Base-by-base conservation (phyloP, 2,329 filamentous ascomycete species). In the Aaosphaeria arxii region DNA sequence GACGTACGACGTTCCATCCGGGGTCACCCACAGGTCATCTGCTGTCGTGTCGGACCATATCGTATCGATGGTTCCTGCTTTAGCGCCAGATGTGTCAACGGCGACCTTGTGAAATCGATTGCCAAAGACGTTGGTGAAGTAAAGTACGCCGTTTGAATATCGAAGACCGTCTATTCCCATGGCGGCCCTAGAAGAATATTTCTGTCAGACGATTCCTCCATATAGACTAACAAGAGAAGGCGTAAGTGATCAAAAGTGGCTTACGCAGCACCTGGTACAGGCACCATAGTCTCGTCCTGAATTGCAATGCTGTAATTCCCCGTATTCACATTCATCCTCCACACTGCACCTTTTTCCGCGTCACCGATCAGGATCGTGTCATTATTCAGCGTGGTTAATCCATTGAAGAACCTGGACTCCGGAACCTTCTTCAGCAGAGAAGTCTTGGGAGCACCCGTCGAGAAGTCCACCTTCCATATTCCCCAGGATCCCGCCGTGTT, bases 101-200 rank as follows among this genome's bases (percentile, higher is more conserved):
- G 55, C 29, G 13, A 58, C 44, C 46, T 59, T 59, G 44, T 58
- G 47, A 32, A 56, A 54, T 11, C 44, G 52, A 41, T 58, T 58
- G 13, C 54, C 55, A 48, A 50, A 60, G 30, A 60, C 51, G 40
- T 60, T 59, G 42, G 55, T 58, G 48, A 53, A 60, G 43, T 53
- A 58, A 28, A 60, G 41, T 13, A 43, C 52, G 35, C 57, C 53
- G 38, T 54, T 55, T 5, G 42, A 30, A 39, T 60, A 58, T 24
- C 50, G 46, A 36, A 60, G 33, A 17, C 55, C 57, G 32, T 60
- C 57, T 42, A 60, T 54, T 13, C 57, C 57, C 51, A 59, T 54
- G 2, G 48, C 42, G 5, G 45, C 43, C 7, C 47, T 46, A 29
- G 29, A 43, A 43, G 24, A 17, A 28, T 24, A 17, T 9, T 9